phyloP scores from a whole-genome alignment of 2,329 filamentous ascomycete genomes.

The Ceratocystis lukuohia region DNA sequence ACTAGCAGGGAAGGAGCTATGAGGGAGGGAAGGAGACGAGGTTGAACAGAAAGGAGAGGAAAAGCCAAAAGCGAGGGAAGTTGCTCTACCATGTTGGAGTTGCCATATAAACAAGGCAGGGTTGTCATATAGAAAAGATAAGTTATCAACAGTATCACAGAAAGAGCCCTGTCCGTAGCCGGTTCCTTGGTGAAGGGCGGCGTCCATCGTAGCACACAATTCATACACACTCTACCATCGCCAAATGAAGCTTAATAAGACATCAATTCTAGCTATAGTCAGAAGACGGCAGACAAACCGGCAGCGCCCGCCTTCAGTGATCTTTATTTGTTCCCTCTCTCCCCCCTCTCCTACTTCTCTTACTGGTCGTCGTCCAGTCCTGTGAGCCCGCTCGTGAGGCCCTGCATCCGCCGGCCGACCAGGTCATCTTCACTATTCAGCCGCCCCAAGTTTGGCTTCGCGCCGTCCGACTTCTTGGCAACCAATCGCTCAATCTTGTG shows the following conservation, averaged over 20 bases:
- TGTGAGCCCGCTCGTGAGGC: conserved; percentile 40
- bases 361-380: conserved; percentile 33
- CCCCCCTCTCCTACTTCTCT: background rate
- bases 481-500: conserved; percentile 21
- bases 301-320: background rate
- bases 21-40: background rate
- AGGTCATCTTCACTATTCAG: conserved; percentile 46
- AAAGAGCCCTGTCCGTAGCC: no score
- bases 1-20: background rate
- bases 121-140: no score
- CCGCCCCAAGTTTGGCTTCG: conserved; percentile 34
- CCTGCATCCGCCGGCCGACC: conserved; percentile 44
- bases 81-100: no score
- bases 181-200: no score
- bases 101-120: no score
- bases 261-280: no score
- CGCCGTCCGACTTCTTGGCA: conserved; percentile 28
- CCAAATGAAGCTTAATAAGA: no score
- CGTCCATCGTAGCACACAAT: no score
- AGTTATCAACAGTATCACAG: no score
- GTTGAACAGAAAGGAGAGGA: background rate
- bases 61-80: background rate
- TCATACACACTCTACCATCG: no score
- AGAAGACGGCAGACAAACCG: background rate
- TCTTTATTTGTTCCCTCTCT: background rate